Evolutionary conservation across 2,329 filamentous ascomycete genomes (phyloP).

Genomic region (Raffaelea albimanens): DNA sequence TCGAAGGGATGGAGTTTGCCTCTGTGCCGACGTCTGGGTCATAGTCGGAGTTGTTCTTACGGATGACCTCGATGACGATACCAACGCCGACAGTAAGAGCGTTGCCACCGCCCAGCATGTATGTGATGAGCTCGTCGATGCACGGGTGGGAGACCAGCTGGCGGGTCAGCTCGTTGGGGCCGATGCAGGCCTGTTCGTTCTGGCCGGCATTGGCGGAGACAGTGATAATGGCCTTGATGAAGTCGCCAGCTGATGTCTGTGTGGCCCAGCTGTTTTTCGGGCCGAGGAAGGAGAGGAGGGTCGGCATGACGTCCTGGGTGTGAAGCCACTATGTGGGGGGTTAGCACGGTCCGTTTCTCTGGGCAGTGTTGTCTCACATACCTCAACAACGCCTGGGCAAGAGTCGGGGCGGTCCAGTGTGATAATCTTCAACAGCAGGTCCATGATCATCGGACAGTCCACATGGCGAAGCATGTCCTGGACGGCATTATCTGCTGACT

Average conservation of each 20-base stretch:
- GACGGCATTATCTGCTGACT: constrained; percentile 71
- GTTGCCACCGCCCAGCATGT: constrained; percentile 91
- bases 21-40: constrained; percentile 84
- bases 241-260: constrained; percentile 93
- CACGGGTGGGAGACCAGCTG: constrained; percentile 85
- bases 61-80: constrained; percentile 95
- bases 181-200: constrained; percentile 97
- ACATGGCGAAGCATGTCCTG: constrained; percentile 84
- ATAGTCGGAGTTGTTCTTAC: constrained; percentile 99
- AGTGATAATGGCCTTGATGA: constrained; percentile 96
- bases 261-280: constrained; percentile 80
- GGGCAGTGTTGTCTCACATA: constrained; percentile 21
- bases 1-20: constrained; percentile 68
- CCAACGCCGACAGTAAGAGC: constrained; percentile 92
- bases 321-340: constrained; percentile 66
- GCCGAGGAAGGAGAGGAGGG: constrained; percentile 75
- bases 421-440: constrained; percentile 91
- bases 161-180: constrained; percentile 90
- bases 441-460: constrained; percentile 98
- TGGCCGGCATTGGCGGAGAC: constrained; percentile 97
- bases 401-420: constrained; percentile 88
- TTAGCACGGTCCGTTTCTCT: neutral
- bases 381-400: constrained; percentile 87
- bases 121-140: constrained; percentile 72
- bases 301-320: constrained; percentile 77